Conservation (phyloP, 2,329 filamentous ascomycete species). For the Colletotrichum gloeosporioides region DNA sequence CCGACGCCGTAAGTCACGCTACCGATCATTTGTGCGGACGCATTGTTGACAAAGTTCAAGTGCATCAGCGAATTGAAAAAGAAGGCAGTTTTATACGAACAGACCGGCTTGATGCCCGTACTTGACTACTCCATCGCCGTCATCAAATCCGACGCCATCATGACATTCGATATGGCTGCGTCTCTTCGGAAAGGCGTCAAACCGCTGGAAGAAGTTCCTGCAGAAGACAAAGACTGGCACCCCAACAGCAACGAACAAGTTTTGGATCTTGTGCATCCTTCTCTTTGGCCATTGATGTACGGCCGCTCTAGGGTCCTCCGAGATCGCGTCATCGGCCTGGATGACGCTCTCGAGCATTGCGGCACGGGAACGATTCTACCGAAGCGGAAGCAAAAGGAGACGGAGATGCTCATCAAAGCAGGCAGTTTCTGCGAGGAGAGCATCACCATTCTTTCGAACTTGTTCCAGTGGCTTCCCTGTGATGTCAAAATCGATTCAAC, state of each 20-base stretch:
- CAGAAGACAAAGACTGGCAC: slow-evolving; percentile 52
- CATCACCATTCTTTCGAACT: background rate
- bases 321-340: slow-evolving; percentile 26
- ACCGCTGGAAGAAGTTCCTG: slow-evolving; percentile 21
- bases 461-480: slow-evolving; percentile 24
- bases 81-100: slow-evolving; percentile 48
- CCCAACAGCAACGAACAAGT: slow-evolving; percentile 56
- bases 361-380: slow-evolving; percentile 18
- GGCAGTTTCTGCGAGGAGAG: background rate
- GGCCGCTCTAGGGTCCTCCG: background rate
- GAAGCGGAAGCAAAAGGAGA: background rate
- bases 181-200: slow-evolving; percentile 22
- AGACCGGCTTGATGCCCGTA: slow-evolving; percentile 38
- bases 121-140: slow-evolving; percentile 25
- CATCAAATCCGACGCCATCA: slow-evolving; percentile 27
- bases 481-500: slow-evolving; percentile 38
- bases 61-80: slow-evolving; percentile 40
- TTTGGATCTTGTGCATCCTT: slow-evolving; percentile 61
- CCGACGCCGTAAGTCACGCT: background rate
- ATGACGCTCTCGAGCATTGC: slow-evolving; percentile 18
- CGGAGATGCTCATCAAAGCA: background rate
- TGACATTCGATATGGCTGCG: slow-evolving; percentile 9
- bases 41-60: slow-evolving; percentile 25
- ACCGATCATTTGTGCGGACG: background rate
- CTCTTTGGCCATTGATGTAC: slow-evolving; percentile 23